These are phyloP conservation scores for Leishmania lainsoni DNA, from an alignment of 208 protist genomes.

Conservation along the genomic window DNA sequence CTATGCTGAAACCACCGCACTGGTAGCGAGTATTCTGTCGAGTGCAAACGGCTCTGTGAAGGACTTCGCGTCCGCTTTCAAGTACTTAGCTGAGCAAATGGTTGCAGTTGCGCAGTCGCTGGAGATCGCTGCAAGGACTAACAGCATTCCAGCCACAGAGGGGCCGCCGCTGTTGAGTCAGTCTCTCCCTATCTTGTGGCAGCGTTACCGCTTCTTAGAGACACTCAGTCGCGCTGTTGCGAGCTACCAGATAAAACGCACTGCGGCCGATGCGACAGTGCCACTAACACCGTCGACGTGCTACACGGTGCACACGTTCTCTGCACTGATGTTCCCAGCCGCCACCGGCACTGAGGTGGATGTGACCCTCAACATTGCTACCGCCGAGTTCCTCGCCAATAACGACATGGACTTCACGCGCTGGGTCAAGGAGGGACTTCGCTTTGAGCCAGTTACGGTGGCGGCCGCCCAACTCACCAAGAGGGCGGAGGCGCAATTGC, in stretches of 20 bases:
- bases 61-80: neutral
- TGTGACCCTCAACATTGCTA: conserved; percentile 47
- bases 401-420: conserved; percentile 68
- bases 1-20: neutral
- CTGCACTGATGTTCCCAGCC: conserved; percentile 56
- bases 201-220: conserved; percentile 25
- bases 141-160: neutral
- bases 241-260: neutral
- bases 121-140: neutral
- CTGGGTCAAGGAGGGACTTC: conserved; percentile 61
- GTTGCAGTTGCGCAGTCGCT: neutral
- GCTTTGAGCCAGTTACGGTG: conserved; percentile 35
- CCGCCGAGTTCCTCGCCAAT: conserved; percentile 58
- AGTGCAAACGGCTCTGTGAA: too few species aligned
- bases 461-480: conserved; percentile 22
- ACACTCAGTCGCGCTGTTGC: conserved; percentile 6
- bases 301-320: conserved; percentile 52
- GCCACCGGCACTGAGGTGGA: conserved; percentile 6
- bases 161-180: too few species aligned
- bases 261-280: neutral
- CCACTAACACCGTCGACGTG: neutral
- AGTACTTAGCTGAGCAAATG: conserved; percentile 1
- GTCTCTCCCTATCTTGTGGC: neutral
- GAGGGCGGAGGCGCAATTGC: neutral
- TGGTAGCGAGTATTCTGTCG: neutral